Base-by-base conservation (phyloP, 2,329 filamentous ascomycete species). In the Cladosporium sp. region DNA sequence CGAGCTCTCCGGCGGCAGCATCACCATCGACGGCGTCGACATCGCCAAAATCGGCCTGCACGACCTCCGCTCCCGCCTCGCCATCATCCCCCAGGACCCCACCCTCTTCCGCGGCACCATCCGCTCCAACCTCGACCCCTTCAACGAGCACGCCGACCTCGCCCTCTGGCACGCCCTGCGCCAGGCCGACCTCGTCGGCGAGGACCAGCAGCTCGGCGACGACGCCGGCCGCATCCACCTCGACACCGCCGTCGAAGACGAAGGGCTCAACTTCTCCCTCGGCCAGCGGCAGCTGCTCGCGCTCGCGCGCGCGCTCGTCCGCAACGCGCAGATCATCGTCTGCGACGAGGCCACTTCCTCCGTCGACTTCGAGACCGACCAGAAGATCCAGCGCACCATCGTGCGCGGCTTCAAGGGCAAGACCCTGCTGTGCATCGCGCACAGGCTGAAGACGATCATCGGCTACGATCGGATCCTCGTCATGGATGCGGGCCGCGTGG, bases 221-320 rank as follows among this genome's bases (percentile, higher is more conserved):
- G 62, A 61, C 11, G 70, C 72, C 71, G n/a, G 69, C 70, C 83
- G 87, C 52, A 86, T 95, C 56, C 84, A 89, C 59, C 84, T 98
- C 18, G 92, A 97, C 70, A 86, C 81, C 13, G 65, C 82, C 2
- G 92, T 97, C 2, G 90, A 96, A 62, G 93, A 97, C 66, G 92
- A 96, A 72, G 93, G 93, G 0, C 79, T 95, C 56, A 97, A 97
- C 71, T 96, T 95, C 75, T 95, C 89, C 0, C 84, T 97, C 9
- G 92, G 92, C 6, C 92, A 97, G 72, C 83, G 93, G 3, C 93
- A 97, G 70, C 81, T 97, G 45, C 95, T 97, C 87, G 93, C 93
- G 1, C 78, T 98, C 1, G 91, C 91, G 0, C 84, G 93, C 1
- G 93, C 93, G 0, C 81, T 98, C 2, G 92, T 97, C 4, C 84